Evolutionary conservation across 805 yeast genomes (phyloP).

Genomic region (Kodamaea neixiangensis): DNA sequence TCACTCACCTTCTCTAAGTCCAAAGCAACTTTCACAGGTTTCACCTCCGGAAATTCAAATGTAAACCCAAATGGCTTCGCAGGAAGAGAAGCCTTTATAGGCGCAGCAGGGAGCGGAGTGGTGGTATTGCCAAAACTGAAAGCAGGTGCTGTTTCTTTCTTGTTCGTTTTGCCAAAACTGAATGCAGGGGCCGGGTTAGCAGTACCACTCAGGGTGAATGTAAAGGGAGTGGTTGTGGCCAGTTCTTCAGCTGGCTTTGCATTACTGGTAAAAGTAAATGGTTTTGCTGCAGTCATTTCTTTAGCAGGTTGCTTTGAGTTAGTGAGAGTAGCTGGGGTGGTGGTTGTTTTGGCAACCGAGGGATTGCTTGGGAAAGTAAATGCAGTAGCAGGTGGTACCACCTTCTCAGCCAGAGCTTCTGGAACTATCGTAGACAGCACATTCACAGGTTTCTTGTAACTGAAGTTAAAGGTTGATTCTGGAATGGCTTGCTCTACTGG

Average conservation of each 20-base stretch:
- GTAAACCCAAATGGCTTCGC: slow-evolving; percentile 2
- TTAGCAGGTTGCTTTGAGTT: too few species aligned
- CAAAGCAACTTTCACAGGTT: slow-evolving; percentile 18
- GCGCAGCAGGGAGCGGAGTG: slow-evolving; percentile 2
- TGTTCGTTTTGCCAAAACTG: not conserved
- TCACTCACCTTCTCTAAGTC: slow-evolving; percentile 28
- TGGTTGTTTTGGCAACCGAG: not conserved
- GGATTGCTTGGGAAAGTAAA: not conserved
- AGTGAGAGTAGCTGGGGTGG: too few species aligned
- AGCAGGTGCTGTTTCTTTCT: not conserved
- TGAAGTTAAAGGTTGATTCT: slow-evolving; percentile 9
- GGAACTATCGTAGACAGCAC: not conserved
- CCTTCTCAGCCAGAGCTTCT: not conserved
- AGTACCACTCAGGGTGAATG: not conserved
- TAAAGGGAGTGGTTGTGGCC: not conserved
- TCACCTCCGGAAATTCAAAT: slow-evolving; percentile 29
- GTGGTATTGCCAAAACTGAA: slow-evolving; percentile 1
- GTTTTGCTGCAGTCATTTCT: too few species aligned
- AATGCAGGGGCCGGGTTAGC: not conserved
- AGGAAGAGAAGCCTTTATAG: not conserved
- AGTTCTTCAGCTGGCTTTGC: not conserved
- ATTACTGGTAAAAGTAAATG: not conserved
- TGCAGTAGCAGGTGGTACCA: not conserved
- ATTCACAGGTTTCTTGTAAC: slow-evolving; percentile 4
- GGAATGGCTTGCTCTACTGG: slow-evolving; percentile 2